Evolutionary conservation across 805 yeast species (phyloP).

Genomic region (Candida boleticola): DNA sequence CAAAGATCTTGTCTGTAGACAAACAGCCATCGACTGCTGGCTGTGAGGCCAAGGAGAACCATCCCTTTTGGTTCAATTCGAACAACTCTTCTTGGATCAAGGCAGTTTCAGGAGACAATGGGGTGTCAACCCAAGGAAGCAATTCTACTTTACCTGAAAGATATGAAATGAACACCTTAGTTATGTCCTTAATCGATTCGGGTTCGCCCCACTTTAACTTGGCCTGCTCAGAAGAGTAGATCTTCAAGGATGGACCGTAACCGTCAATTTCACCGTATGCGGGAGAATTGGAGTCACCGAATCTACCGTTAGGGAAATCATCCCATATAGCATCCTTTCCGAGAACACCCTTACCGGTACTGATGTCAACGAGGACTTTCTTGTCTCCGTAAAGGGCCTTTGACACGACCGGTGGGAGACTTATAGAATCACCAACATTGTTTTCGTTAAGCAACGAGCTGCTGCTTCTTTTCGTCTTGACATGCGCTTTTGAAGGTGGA

Average conservation of each 20-base stretch:
- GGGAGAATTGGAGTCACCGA: conserved; percentile 92
- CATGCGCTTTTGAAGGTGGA: conserved; percentile 1
- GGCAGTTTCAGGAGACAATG: conserved; percentile 85
- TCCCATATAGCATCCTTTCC: conserved; percentile 97
- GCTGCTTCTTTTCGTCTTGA: conserved; percentile 25
- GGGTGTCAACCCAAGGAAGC: conserved; percentile 90
- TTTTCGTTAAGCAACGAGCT: conserved; percentile 42
- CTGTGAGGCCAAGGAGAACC: conserved; percentile 90
- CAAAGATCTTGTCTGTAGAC: conserved; percentile 83
- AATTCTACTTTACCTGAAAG: conserved; percentile 71
- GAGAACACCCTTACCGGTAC: conserved; percentile 77
- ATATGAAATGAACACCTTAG: conserved; percentile 67
- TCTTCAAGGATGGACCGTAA: conserved; percentile 88
- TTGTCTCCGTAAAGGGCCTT: conserved; percentile 33
- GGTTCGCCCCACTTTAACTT: conserved; percentile 82
- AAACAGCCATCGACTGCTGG: conserved; percentile 84
- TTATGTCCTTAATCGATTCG: conserved; percentile 53
- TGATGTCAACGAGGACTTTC: conserved; percentile 68
- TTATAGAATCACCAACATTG: conserved; percentile 18
- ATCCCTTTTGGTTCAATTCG: conserved; percentile 68
- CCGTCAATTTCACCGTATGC: conserved; percentile 99
- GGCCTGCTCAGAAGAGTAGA: conserved; percentile 61
- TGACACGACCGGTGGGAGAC: background rate
- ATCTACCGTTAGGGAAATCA: conserved; percentile 94
- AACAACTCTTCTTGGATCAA: conserved; percentile 89